A percentile compares a stretch with the other conserved stretches of the same genome.
Evolutionary conservation across 1,284 basidiomycete species (phyloP).

Genomic region (Pascua sp.): DNA sequence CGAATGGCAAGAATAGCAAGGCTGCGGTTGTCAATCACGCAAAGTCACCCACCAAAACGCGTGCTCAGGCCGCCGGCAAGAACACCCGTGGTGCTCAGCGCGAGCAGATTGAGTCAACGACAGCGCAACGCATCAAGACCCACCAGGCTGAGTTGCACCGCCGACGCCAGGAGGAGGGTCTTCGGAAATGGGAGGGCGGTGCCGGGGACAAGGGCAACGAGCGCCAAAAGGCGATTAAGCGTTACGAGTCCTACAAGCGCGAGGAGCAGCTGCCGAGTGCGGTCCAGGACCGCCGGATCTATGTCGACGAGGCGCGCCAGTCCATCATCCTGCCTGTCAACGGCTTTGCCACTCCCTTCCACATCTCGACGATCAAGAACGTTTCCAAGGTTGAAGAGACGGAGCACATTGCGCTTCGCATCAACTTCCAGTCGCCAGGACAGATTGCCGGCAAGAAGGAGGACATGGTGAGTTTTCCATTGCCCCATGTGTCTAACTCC

Average conservation of each 20-base stretch:
- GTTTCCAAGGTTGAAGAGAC: conserved; percentile 96
- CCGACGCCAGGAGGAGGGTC: conserved; percentile 73
- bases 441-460: conserved; percentile 98
- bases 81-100: conserved; percentile 65
- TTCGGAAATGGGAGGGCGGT: conserved; percentile 69
- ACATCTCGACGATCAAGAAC: conserved; percentile 98
- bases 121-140: conserved; percentile 67
- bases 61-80: conserved; percentile 68
- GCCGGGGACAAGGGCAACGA: conserved; percentile 71
- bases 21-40: background rate
- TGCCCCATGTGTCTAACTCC: conserved; percentile 44
- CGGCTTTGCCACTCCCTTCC: conserved; percentile 94
- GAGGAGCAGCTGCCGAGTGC: conserved; percentile 82
- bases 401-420: conserved; percentile 88
- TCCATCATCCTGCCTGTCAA: conserved; percentile 90
- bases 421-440: conserved; percentile 98
- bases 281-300: conserved; percentile 75
- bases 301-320: conserved; percentile 83
- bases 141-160: conserved; percentile 85
- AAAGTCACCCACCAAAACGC: conserved; percentile 34
- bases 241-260: conserved; percentile 95
- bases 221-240: conserved; percentile 75
- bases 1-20: conserved; percentile 39
- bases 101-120: conserved; percentile 70
- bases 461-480: conserved; percentile 65